Conservation (phyloP, 2,329 filamentous ascomycete species). For the Westerdykella sp. region DNA sequence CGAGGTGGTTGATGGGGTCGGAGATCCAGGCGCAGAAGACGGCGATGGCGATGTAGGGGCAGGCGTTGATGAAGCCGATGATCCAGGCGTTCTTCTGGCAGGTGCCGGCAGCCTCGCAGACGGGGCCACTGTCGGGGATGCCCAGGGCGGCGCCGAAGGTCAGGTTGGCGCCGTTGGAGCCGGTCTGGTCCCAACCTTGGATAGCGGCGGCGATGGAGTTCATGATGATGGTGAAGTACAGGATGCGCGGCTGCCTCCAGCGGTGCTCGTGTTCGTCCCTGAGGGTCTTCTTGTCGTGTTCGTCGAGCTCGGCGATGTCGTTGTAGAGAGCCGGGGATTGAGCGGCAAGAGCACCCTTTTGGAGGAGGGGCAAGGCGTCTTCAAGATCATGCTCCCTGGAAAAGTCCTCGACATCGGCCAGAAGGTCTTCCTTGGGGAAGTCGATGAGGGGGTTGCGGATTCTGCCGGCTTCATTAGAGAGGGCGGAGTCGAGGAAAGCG, state of each 20-base stretch:
- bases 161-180: constrained; percentile 48
- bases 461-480: constrained; percentile 28
- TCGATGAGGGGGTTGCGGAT: constrained; percentile 54
- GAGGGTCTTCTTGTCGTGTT: constrained; percentile 55
- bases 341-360: constrained; percentile 58
- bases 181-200: constrained; percentile 59
- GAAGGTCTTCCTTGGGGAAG: constrained; percentile 47
- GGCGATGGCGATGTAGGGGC: constrained; percentile 27
- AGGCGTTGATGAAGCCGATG: constrained; percentile 29
- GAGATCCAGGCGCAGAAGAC: constrained; percentile 16
- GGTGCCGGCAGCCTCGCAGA: constrained; percentile 17
- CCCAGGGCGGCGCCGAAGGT: constrained; percentile 46
- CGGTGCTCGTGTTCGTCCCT: constrained; percentile 58
- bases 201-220: constrained; percentile 67
- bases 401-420: constrained; percentile 55
- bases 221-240: constrained; percentile 61
- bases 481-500: not conserved
- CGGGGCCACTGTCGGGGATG: constrained; percentile 21
- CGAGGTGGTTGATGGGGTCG: constrained; percentile 25
- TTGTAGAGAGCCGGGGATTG: constrained; percentile 62
- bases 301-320: constrained; percentile 54
- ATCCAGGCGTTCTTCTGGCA: constrained; percentile 31
- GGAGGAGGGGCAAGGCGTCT: constrained; percentile 53
- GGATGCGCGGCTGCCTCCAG: constrained; percentile 50
- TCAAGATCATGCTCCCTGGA: constrained; percentile 54